These are phyloP conservation scores for Torulaspora pretoriensis DNA, from an alignment of 1,139 yeast genomes.

Conservation along the genomic window DNA sequence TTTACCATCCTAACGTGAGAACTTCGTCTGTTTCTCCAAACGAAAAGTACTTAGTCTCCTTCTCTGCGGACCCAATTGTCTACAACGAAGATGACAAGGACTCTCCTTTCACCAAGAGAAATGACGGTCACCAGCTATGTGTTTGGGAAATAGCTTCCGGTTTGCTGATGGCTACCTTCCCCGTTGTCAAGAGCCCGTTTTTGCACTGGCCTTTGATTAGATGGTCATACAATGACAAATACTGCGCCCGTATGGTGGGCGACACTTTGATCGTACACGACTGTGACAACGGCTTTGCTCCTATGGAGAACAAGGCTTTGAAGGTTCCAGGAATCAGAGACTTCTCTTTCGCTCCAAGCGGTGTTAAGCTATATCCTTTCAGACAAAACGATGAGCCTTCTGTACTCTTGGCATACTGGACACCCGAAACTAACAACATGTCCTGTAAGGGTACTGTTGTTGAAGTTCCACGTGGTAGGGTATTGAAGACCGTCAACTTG, in stretches of 20 bases:
- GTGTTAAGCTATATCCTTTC: constrained; percentile 60
- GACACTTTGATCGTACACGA: constrained; percentile 89
- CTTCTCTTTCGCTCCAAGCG: constrained; percentile 94
- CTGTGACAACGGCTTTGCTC: constrained; percentile 57
- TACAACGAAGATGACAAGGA: constrained; percentile 55
- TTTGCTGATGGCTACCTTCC: constrained; percentile 83
- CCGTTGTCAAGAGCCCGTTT: constrained; percentile 74
- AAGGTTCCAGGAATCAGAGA: constrained; percentile 84
- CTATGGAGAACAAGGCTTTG: constrained; percentile 80
- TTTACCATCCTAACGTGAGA: constrained; percentile 85
- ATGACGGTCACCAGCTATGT: constrained; percentile 89
- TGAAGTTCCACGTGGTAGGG: constrained; percentile 80
- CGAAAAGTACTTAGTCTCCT: constrained; percentile 85
- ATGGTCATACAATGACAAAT: constrained; percentile 93
- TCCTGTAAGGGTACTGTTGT: constrained; percentile 92
- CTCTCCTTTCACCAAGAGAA: constrained; percentile 83
- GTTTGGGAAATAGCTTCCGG: constrained; percentile 90
- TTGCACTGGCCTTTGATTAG: constrained; percentile 97
- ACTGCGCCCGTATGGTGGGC: constrained; percentile 93
- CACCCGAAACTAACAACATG: constrained; percentile 89
- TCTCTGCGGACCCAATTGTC: constrained; percentile 79
- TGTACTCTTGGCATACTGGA: constrained; percentile 89
- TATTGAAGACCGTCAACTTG: constrained; percentile 85
- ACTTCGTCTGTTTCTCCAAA: constrained; percentile 89
- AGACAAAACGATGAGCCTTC: constrained; percentile 41